phyloP scores from a whole-genome alignment of 2,329 filamentous ascomycete species.

The Fonsecaea monophora region DNA sequence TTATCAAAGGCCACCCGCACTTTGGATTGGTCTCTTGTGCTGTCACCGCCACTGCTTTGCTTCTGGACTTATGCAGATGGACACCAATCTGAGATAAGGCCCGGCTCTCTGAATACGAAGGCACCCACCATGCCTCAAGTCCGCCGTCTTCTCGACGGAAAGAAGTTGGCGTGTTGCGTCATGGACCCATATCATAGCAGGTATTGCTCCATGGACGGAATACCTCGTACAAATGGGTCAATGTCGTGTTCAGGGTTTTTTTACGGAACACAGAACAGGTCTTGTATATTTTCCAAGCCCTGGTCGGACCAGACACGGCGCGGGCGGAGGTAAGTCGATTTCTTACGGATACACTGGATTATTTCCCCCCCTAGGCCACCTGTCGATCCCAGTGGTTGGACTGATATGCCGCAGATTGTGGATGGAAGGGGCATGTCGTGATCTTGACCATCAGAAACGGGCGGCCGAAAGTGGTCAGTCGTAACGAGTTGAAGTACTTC shows the following conservation, averaged over 20 bases:
- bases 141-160: not conserved
- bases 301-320: not conserved
- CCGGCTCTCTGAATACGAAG: not conserved
- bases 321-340: not conserved
- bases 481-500: not conserved
- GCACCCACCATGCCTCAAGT: not conserved
- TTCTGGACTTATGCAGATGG: not conserved
- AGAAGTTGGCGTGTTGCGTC: not conserved
- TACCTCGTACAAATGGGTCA: not conserved
- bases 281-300: conserved; percentile 1
- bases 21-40: not conserved
- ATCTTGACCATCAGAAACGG: not conserved
- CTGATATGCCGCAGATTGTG: not conserved
- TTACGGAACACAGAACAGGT: not conserved
- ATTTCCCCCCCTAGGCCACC: not conserved
- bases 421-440: not conserved
- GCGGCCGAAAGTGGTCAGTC: not conserved
- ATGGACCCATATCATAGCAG: not conserved
- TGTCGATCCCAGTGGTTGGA: not conserved
- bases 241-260: not conserved
- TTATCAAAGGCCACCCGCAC: not conserved
- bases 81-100: conserved; percentile 1
- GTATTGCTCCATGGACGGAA: not conserved
- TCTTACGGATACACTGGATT: not conserved
- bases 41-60: not conserved